phyloP scores from a whole-genome alignment of 2,329 filamentous ascomycete species.

The Fonsecaea nubica region DNA sequence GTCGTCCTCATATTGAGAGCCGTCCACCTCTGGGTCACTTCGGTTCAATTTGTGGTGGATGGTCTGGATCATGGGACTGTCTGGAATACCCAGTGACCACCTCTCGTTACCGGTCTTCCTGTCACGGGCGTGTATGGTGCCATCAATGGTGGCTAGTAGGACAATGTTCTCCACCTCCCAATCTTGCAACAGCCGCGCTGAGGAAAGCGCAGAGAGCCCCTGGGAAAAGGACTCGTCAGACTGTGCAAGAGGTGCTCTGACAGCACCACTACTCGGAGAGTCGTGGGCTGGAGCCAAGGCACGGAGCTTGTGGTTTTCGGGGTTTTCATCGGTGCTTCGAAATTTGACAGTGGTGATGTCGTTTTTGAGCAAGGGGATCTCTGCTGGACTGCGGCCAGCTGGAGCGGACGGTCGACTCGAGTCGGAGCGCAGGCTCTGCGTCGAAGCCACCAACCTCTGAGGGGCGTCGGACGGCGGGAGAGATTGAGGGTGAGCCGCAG shows the following conservation, averaged over 20 bases:
- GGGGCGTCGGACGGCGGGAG: slow-evolving; percentile 26
- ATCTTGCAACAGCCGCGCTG: slow-evolving; percentile 97
- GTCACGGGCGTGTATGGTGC: slow-evolving; percentile 90
- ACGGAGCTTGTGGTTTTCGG: slow-evolving; percentile 36
- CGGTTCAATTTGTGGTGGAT: slow-evolving; percentile 76
- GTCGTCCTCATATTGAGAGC: slow-evolving; percentile 72
- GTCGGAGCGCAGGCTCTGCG: slow-evolving; percentile 29
- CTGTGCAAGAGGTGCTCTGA: slow-evolving; percentile 88
- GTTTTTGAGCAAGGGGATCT: slow-evolving; percentile 40
- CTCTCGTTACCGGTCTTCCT: slow-evolving; percentile 81
- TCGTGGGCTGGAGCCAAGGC: slow-evolving; percentile 90
- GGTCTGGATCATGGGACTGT: slow-evolving; percentile 89
- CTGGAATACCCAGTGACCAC: slow-evolving; percentile 80
- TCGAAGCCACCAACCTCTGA: slow-evolving; percentile 35
- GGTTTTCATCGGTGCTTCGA: slow-evolving; percentile 39
- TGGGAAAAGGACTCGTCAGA: slow-evolving; percentile 58
- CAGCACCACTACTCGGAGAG: slow-evolving; percentile 64
- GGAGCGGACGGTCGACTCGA: slow-evolving; percentile 31
- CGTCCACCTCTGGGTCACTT: slow-evolving; percentile 64
- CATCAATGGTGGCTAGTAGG: slow-evolving; percentile 99
- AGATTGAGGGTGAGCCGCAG: slow-evolving; percentile 32
- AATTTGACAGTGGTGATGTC: slow-evolving; percentile 39
- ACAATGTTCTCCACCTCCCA: slow-evolving; percentile 99
- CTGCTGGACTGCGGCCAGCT: slow-evolving; percentile 41
- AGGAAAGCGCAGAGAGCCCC: slow-evolving; percentile 79